phyloP scores from a whole-genome alignment of 768 basidiomycete genomes.

The Pisolithus microcarpus region DNA sequence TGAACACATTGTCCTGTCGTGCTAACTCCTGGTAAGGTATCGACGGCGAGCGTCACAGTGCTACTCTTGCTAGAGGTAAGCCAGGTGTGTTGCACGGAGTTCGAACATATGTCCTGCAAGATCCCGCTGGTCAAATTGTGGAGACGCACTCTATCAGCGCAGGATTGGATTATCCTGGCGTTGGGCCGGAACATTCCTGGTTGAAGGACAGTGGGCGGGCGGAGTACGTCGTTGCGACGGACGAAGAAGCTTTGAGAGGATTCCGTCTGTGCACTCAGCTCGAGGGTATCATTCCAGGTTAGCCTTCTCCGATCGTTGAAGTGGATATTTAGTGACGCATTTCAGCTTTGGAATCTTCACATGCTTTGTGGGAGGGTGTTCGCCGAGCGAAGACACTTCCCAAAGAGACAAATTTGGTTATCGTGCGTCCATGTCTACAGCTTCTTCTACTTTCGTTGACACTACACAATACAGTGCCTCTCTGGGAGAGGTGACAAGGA shows the following conservation, averaged over 20 bases:
- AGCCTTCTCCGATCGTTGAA: conserved; percentile 13
- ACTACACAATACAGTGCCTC: conserved; percentile 53
- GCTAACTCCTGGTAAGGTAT: conserved; percentile 38
- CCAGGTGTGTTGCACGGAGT: conserved; percentile 97
- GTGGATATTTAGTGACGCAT: conserved; percentile 5
- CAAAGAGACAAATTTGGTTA: conserved; percentile 81
- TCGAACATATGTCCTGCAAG: conserved; percentile 93
- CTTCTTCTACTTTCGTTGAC: conserved; percentile 1
- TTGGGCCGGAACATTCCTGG: conserved; percentile 98
- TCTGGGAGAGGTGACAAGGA: conserved; percentile 98
- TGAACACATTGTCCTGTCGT: background rate
- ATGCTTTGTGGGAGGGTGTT: conserved; percentile 92
- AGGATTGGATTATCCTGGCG: conserved; percentile 93
- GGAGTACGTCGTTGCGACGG: conserved; percentile 89
- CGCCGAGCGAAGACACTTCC: conserved; percentile 77
- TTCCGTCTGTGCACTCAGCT: conserved; percentile 88
- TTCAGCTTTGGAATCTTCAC: conserved; percentile 86
- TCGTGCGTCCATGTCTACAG: conserved; percentile 50
- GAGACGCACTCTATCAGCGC: conserved; percentile 98
- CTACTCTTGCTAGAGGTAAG: conserved; percentile 84
- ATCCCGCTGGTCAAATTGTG: conserved; percentile 81
- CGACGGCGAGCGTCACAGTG: conserved; percentile 83
- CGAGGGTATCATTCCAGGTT: conserved; percentile 96
- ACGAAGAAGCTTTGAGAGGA: conserved; percentile 88
- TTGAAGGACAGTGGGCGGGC: conserved; percentile 91